phyloP scores from a whole-genome alignment of 108 stramenopile genomes.

The Nitzschia palea region DNA sequence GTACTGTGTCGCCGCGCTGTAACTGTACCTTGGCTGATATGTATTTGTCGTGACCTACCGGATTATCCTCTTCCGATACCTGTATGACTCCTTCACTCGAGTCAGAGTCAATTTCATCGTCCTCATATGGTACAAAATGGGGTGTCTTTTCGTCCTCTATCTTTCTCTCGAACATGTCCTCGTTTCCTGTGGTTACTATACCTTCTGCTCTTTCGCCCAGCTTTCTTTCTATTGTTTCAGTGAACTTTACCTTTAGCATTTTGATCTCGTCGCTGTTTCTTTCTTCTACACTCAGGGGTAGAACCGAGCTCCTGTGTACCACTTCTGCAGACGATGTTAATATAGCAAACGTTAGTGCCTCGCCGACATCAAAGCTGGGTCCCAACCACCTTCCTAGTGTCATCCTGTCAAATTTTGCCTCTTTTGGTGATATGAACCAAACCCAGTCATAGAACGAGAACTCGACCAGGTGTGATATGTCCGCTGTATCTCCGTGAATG shows the following conservation, averaged over 20 bases:
- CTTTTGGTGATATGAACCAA: not conserved
- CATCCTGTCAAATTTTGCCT: not conserved
- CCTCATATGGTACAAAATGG: not conserved
- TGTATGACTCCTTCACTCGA: not conserved
- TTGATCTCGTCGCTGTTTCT: not conserved
- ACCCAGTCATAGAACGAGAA: conserved; percentile 46
- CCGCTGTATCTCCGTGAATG: conserved; percentile 29
- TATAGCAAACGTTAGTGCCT: not conserved
- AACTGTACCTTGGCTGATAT: conserved; percentile 43
- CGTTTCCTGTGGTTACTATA: too few species aligned
- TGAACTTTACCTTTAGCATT: not conserved
- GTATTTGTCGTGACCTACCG: conserved; percentile 22
- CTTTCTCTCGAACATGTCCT: too few species aligned
- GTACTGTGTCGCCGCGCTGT: conserved; percentile 12
- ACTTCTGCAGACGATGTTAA: not conserved
- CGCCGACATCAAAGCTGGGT: not conserved
- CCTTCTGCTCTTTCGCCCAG: too few species aligned
- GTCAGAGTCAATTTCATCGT: not conserved
- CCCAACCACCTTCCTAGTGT: not conserved
- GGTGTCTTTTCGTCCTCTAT: not conserved
- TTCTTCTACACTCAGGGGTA: not conserved
- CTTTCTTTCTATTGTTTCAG: not conserved
- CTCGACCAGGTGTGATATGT: conserved; percentile 40
- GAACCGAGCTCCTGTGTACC: not conserved
- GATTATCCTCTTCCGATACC: not conserved